Evolutionary conservation across 2,329 filamentous ascomycete species (phyloP).

Genomic region (Colletotrichum tofieldiae): DNA sequence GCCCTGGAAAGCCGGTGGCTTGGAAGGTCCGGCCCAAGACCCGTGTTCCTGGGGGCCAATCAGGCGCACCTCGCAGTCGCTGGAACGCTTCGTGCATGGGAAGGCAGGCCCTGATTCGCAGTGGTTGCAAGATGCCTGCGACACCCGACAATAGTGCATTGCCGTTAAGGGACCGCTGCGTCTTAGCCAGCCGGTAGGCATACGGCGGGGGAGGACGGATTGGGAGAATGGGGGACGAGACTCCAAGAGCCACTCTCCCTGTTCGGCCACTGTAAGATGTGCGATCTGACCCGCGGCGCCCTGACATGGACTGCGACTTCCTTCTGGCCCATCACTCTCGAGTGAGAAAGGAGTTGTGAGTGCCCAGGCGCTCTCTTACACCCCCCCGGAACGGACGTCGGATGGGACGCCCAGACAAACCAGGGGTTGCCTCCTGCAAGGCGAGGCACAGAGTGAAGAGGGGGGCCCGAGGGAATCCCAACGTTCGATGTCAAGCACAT

Average conservation of each 20-base stretch:
- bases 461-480: constrained; percentile 36
- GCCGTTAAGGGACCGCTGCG: constrained; percentile 29
- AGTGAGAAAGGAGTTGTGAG: neutral
- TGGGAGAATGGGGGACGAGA: constrained; percentile 16
- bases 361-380: constrained; percentile 39
- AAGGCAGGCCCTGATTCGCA: constrained; percentile 55
- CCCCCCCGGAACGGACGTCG: constrained; percentile 37
- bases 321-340: constrained; percentile 22
- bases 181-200: constrained; percentile 28
- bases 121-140: constrained; percentile 50
- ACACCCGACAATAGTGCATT: constrained; percentile 38
- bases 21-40: constrained; percentile 33
- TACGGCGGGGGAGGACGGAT: neutral
- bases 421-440: constrained; percentile 24
- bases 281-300: constrained; percentile 41
- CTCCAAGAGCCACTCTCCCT: constrained; percentile 32
- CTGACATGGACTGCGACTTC: constrained; percentile 38
- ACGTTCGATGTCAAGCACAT: constrained; percentile 48
- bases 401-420: constrained; percentile 41
- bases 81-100: constrained; percentile 61
- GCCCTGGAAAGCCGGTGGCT: constrained; percentile 42
- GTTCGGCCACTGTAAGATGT: constrained; percentile 33
- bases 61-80: constrained; percentile 49
- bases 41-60: constrained; percentile 54
- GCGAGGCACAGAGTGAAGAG: constrained; percentile 34